Conservation (phyloP, 768 basidiomycete species). For the Hygrophorus russula region DNA sequence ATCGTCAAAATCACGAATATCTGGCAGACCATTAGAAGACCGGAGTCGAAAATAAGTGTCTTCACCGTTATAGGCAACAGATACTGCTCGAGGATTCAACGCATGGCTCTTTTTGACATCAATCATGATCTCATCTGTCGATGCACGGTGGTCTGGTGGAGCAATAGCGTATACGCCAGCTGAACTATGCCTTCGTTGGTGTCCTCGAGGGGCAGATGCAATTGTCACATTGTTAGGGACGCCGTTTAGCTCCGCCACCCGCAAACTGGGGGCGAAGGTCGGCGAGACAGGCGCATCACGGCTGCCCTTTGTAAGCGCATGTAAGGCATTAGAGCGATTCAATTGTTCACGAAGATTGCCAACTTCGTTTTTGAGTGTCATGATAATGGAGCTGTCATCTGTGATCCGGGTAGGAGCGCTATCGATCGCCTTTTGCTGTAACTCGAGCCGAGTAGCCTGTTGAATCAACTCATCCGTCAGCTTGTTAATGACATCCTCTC, state of each 20-base stretch:
- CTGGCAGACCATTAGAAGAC: slow-evolving; percentile 46
- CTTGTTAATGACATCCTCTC: slow-evolving; percentile 74
- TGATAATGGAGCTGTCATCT: slow-evolving; percentile 82
- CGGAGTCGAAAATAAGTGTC: slow-evolving; percentile 61
- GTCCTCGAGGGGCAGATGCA: slow-evolving; percentile 32
- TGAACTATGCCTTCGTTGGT: slow-evolving; percentile 80
- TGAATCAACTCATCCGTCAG: slow-evolving; percentile 67
- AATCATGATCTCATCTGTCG: slow-evolving; percentile 69
- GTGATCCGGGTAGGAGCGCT: slow-evolving; percentile 49
- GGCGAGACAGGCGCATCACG: slow-evolving; percentile 75
- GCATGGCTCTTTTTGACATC: slow-evolving; percentile 62
- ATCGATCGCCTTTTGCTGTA: slow-evolving; percentile 63
- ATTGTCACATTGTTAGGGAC: slow-evolving; percentile 23
- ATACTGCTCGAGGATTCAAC: slow-evolving; percentile 72
- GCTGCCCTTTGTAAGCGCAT: slow-evolving; percentile 66
- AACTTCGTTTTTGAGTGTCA: slow-evolving; percentile 86
- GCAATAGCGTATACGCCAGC: slow-evolving; percentile 63
- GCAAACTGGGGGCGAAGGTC: slow-evolving; percentile 74
- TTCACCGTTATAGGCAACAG: slow-evolving; percentile 79
- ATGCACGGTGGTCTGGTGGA: slow-evolving; percentile 55
- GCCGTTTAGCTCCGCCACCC: slow-evolving; percentile 39
- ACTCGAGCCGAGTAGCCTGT: slow-evolving; percentile 68
- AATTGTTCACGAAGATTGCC: slow-evolving; percentile 89
- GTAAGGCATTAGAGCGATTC: slow-evolving; percentile 89
- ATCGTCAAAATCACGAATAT: slow-evolving; percentile 73